A percentile compares a stretch with the other conserved stretches of the same genome.
phyloP scores from a whole-genome alignment of 148 eudicot genomes.

The Vaccinium darrowii region DNA sequence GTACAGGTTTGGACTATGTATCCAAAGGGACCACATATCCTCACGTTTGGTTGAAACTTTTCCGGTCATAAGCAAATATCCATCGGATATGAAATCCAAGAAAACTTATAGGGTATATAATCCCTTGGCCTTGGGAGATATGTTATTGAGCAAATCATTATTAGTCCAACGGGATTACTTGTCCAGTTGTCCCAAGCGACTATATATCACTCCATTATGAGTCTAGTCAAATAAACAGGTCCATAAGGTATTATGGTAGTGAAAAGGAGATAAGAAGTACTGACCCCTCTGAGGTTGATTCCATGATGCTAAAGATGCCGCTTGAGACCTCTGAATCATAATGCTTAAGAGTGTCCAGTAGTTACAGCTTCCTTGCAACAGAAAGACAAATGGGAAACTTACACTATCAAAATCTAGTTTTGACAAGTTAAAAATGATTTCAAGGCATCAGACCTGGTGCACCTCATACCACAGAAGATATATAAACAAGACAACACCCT shows the following conservation, averaged over 20 bases:
- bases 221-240: background rate
- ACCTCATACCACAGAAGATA: background rate
- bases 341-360: background rate
- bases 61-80: background rate
- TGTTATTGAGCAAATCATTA: background rate
- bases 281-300: conserved; percentile 23
- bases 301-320: conserved; percentile 20
- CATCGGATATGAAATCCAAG: background rate
- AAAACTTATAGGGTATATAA: background rate
- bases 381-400: conserved; percentile 2
- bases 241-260: background rate
- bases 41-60: background rate
- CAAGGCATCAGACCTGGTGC: background rate
- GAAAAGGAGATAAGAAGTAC: background rate
- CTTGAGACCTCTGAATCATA: conserved; percentile 22
- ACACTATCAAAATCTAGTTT: background rate
- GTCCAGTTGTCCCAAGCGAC: background rate
- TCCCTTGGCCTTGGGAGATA: background rate
- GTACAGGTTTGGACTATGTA: background rate
- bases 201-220: background rate
- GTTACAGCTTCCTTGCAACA: background rate
- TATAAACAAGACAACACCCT: background rate
- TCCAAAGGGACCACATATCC: background rate
- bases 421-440: background rate
- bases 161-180: background rate